Evolutionary conservation across 371 early-diverging fungal species (phyloP), one percentile per base, ranked within the genome.

Genomic region (Nematocida sp.): DNA sequence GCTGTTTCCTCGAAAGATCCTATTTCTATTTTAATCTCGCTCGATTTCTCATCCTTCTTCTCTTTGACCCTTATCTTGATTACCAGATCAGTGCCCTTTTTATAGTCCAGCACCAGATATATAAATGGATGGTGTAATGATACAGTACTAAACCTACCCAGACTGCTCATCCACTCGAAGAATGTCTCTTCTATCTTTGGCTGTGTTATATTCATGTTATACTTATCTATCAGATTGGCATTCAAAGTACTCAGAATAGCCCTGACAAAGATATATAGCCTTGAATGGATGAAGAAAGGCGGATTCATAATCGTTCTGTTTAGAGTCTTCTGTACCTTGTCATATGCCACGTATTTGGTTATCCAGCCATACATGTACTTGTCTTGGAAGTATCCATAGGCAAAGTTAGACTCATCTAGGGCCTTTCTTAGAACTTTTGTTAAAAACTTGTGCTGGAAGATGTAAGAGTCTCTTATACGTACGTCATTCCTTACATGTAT

Each of bases 1-100:
- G 32, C n/a, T 35, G 52, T 66, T 27, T 66, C 67, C 31, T 58
- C 27, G 40, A 66, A 66, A 17, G 57, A 21, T 2, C 67, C 67
- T 5, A 15, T 57, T 19, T n/a, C 13, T 4, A 66, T 45, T 1
- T 40, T 13, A 15, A 66, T 58, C 53, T 53, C 40, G 58, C 54
- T 57, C 40, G 54, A 17, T n/a, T 55, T 57, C 41, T 66, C 67
- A 9, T 41, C 60, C 32, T 27, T 32, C 19, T 40, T 66, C 19
- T 52, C 19, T 31, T 66, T 66, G 11, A 34, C 2, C n/a, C 37
- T 27, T 19, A 57, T 37, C 0, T 34, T 19, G 21, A 66, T 32
- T 15, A 5, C 35, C 4, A 48, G 34, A 32, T 31, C 32, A 21
- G 15, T 7, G 4, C 67, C 67, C 5, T 15, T 11, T n/a, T 7